Percentiles rank a stretch among this genome's conserved stretches.
These are phyloP conservation scores for Beverwykella pulmonaria DNA, from an alignment of 495 filamentous ascomycete genomes.

Conservation along the genomic window DNA sequence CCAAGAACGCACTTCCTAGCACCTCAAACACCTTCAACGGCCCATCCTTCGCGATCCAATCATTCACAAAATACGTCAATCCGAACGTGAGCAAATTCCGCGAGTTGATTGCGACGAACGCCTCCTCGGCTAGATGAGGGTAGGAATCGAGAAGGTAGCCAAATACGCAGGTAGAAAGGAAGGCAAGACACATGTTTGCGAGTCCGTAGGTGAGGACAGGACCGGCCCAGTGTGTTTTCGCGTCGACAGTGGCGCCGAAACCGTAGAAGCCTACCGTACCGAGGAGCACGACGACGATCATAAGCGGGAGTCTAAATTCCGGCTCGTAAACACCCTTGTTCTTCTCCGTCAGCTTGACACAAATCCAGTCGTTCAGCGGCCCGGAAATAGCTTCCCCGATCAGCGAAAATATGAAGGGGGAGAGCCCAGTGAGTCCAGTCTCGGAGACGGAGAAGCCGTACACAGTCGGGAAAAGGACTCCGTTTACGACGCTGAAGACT, in stretches of 20 bases:
- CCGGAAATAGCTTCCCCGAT: conserved; percentile 55
- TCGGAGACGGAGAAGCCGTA: conserved; percentile 58
- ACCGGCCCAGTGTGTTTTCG: conserved; percentile 57
- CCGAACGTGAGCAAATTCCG: conserved; percentile 58
- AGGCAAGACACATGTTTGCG: conserved; percentile 57
- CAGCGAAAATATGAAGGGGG: conserved; percentile 54
- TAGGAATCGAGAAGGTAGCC: conserved; percentile 60
- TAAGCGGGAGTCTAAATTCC: conserved; percentile 57
- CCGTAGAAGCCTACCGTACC: conserved; percentile 60
- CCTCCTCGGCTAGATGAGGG: conserved; percentile 55
- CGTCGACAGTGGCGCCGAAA: conserved; percentile 62
- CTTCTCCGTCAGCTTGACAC: conserved; percentile 50
- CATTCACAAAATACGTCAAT: conserved; percentile 58
- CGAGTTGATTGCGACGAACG: conserved; percentile 60
- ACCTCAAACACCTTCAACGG: conserved; percentile 55
- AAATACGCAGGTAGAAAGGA: conserved; percentile 56
- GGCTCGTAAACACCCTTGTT: conserved; percentile 59
- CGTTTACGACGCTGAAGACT: conserved; percentile 56
- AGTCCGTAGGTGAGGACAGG: conserved; percentile 58
- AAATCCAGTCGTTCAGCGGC: conserved; percentile 57
- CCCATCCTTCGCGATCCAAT: conserved; percentile 53
- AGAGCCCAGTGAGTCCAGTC: conserved; percentile 54
- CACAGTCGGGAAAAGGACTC: conserved; percentile 54
- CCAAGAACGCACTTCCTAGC: conserved; percentile 53
- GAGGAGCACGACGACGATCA: conserved; percentile 51